These are phyloP conservation scores for Pseudogymnoascus sp. DNA, from an alignment of 2,329 filamentous ascomycete genomes.

Conservation along the genomic window DNA sequence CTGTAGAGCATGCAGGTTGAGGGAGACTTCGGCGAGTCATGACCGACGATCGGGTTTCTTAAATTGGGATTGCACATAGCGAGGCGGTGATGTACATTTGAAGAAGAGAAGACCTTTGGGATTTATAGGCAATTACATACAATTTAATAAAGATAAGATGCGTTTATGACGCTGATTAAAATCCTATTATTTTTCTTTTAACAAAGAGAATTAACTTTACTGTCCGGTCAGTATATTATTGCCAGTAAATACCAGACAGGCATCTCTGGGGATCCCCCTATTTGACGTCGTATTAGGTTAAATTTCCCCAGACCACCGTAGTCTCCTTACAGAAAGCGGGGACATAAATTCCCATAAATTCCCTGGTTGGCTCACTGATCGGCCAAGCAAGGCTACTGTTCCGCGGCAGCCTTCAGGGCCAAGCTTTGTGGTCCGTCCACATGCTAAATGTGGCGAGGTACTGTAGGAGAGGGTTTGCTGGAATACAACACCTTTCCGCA, in stretches of 20 bases:
- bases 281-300: neutral
- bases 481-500: neutral
- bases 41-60: neutral
- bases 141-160: neutral
- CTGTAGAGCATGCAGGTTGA: slow-evolving; percentile 37
- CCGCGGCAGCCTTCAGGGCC: neutral
- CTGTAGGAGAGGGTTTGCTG: neutral
- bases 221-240: too few species aligned
- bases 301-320: neutral
- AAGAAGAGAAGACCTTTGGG: neutral
- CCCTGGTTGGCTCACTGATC: neutral
- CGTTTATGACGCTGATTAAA: neutral
- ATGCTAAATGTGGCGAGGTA: neutral
- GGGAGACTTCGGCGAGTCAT: neutral
- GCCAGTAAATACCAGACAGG: neutral
- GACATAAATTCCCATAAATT: neutral
- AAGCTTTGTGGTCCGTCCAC: neutral
- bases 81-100: neutral
- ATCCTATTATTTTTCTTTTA: neutral
- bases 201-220: too few species aligned
- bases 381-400: neutral
- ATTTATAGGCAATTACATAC: neutral
- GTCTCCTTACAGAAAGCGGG: neutral
- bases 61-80: neutral
- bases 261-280: neutral